phyloP scores from a whole-genome alignment of 2,329 filamentous ascomycete genomes.

The Fusarium cicatricum region DNA sequence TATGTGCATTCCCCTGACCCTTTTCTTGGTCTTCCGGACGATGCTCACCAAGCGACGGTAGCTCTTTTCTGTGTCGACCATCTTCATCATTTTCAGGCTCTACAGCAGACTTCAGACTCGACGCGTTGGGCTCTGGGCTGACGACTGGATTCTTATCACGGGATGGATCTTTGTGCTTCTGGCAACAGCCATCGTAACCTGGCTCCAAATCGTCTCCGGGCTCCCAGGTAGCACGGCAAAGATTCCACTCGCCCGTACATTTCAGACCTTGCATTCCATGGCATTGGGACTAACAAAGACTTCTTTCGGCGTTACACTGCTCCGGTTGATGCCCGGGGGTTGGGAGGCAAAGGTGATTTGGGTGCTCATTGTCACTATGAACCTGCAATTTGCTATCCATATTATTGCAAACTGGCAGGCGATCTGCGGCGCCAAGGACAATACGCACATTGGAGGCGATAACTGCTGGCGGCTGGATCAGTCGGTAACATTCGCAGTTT shows the following conservation, averaged over 20 bases:
- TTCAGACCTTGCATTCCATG: neutral
- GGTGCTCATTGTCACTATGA: neutral
- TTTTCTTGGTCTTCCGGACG: too few relatives aligned
- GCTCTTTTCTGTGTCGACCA: neutral
- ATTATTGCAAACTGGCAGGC: neutral
- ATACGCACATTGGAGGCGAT: neutral
- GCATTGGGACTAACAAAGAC: neutral
- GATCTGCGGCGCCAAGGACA: neutral
- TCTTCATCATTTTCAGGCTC: neutral
- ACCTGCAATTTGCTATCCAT: neutral
- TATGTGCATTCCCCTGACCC: neutral
- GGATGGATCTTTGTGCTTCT: slow-evolving; percentile 1
- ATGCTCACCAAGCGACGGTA: neutral
- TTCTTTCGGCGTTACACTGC: neutral
- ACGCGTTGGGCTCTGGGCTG: neutral
- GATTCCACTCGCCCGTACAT: neutral
- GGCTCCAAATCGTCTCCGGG: neutral
- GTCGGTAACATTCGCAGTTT: neutral
- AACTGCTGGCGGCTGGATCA: neutral
- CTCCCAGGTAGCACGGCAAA: neutral
- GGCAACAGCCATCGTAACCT: neutral
- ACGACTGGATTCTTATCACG: neutral
- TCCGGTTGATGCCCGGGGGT: slow-evolving; percentile 1
- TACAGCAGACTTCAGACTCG: neutral
- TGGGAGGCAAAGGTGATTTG: slow-evolving; percentile 3